A percentile compares a stretch with the other conserved stretches of the same genome.
phyloP scores from a whole-genome alignment of 1,139 yeast species.

The Lipomyces yarrowii region DNA sequence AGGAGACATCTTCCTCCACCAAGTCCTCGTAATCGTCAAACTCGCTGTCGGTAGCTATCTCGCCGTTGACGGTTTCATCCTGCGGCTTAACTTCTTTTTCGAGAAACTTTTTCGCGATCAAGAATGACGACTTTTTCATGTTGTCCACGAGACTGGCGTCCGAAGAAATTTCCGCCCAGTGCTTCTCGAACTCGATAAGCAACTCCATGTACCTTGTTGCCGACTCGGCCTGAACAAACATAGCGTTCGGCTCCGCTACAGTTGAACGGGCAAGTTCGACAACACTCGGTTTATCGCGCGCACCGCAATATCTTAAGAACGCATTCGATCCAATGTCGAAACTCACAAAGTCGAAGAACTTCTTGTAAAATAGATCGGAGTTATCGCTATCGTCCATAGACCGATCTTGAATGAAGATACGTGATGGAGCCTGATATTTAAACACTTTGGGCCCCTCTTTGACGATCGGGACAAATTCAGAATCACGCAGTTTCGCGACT shows the following conservation, averaged over 20 bases:
- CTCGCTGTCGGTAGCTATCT: conserved; percentile 8
- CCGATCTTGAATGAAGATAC: conserved; percentile 33
- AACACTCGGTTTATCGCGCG: conserved; percentile 42
- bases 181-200: conserved; percentile 36
- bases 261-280: conserved; percentile 41
- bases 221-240: conserved; percentile 39
- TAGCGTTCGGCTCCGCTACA: conserved; percentile 40
- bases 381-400: conserved; percentile 12
- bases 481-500: conserved; percentile 30
- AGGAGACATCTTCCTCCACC: conserved; percentile 26
- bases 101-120: conserved; percentile 39
- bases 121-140: conserved; percentile 40
- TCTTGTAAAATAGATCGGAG: conserved; percentile 35
- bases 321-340: conserved; percentile 38
- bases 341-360: conserved; percentile 40
- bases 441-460: conserved; percentile 11
- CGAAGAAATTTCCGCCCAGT: conserved; percentile 37
- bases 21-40: conserved; percentile 33
- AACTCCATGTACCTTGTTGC: conserved; percentile 38
- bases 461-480: conserved; percentile 40
- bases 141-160: conserved; percentile 37
- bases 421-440: conserved; percentile 35
- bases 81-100: background rate
- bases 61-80: background rate
- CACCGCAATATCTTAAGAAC: conserved; percentile 43